phyloP scores from a whole-genome alignment of 2,329 filamentous ascomycete species.

The Colletotrichum brevisporum region DNA sequence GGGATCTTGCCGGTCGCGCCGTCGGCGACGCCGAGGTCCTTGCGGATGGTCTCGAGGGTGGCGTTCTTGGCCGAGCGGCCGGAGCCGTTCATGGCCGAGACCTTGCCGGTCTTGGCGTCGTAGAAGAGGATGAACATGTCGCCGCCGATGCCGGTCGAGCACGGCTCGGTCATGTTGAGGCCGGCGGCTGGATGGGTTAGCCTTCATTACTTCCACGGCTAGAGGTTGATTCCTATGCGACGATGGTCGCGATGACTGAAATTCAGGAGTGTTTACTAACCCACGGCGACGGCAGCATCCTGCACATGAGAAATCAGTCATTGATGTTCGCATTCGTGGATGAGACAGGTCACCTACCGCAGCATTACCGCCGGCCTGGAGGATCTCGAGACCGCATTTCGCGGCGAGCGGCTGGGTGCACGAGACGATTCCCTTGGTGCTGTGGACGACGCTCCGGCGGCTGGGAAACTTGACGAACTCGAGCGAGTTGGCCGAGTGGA shows the following conservation, averaged over 20 bases:
- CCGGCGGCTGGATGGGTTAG: slow-evolving; percentile 76
- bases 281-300: slow-evolving; percentile 97
- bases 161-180: slow-evolving; percentile 93
- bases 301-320: slow-evolving; percentile 52
- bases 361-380: slow-evolving; percentile 92
- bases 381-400: slow-evolving; percentile 86
- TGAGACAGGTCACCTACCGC: slow-evolving; percentile 72
- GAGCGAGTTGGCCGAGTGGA: slow-evolving; percentile 61
- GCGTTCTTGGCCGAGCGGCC: slow-evolving; percentile 82
- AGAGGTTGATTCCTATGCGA: not conserved
- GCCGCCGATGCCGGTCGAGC: slow-evolving; percentile 93
- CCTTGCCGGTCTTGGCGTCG: slow-evolving; percentile 83
- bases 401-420: slow-evolving; percentile 92
- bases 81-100: slow-evolving; percentile 92
- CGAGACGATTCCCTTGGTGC: slow-evolving; percentile 90
- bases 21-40: slow-evolving; percentile 75
- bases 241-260: not conserved
- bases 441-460: slow-evolving; percentile 92
- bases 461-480: slow-evolving; percentile 79
- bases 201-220: not conserved
- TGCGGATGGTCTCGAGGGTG: slow-evolving; percentile 78
- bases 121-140: slow-evolving; percentile 98
- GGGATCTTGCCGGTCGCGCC: slow-evolving; percentile 75
- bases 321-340: slow-evolving; percentile 1
- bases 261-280: slow-evolving; percentile 59